Conservation (phyloP, 2,329 filamentous ascomycete species). For the Dendrostoma leiphaemia region DNA sequence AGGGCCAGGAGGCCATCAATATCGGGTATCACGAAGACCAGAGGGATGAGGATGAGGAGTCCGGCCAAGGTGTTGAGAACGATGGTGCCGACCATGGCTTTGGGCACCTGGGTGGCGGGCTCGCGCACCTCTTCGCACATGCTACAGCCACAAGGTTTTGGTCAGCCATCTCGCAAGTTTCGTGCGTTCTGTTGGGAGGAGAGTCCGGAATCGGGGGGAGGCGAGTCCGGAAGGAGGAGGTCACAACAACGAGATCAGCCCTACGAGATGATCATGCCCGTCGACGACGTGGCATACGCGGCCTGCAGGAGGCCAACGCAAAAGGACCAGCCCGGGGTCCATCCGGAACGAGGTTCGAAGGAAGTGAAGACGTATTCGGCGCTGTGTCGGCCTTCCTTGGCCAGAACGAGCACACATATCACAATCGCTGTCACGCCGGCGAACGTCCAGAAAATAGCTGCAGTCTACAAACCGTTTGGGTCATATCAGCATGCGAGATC, state of each 20-base stretch:
- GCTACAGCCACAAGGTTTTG: slow-evolving; percentile 32
- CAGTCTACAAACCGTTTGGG: slow-evolving; percentile 47
- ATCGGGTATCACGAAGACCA: slow-evolving; percentile 68
- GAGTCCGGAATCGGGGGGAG: slow-evolving; percentile 12
- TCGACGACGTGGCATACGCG: slow-evolving; percentile 72
- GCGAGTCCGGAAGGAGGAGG: slow-evolving; percentile 8
- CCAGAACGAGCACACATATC: slow-evolving; percentile 61
- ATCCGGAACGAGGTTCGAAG: slow-evolving; percentile 68
- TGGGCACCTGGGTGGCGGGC: slow-evolving; percentile 66
- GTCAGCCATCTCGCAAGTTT: slow-evolving; percentile 4
- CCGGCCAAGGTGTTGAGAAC: slow-evolving; percentile 65
- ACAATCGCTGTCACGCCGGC: slow-evolving; percentile 66
- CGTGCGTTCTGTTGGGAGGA: no score
- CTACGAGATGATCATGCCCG: slow-evolving; percentile 77
- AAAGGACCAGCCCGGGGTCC: slow-evolving; percentile 70
- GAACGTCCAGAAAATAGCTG: slow-evolving; percentile 74
- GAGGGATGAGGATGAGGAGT: slow-evolving; percentile 65
- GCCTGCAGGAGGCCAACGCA: slow-evolving; percentile 70
- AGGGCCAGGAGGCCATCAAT: slow-evolving; percentile 53
- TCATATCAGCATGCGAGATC: slow-evolving; percentile 21
- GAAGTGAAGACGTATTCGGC: slow-evolving; percentile 65
- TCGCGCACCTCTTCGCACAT: slow-evolving; percentile 73
- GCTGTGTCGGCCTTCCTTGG: slow-evolving; percentile 64
- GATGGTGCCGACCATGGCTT: slow-evolving; percentile 69
- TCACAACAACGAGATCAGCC: slow-evolving; percentile 28